phyloP scores from a whole-genome alignment of 768 basidiomycete species.

The Rhizopogon vinicolor region DNA sequence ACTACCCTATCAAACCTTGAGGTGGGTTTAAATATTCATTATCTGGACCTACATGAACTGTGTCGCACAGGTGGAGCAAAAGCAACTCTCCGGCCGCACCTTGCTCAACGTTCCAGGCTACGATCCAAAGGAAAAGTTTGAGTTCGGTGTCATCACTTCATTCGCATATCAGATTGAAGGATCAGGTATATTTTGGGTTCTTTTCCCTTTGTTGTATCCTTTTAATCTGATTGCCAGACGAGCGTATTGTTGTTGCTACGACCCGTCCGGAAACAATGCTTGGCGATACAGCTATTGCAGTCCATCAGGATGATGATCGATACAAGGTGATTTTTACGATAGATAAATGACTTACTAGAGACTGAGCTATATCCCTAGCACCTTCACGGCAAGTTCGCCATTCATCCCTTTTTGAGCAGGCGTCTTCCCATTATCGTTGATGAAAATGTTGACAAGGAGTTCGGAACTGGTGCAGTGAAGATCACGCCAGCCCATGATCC shows the following conservation, averaged over 20 bases:
- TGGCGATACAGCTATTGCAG: conserved; percentile 95
- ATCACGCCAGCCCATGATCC: conserved; percentile 98
- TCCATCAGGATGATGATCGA: conserved; percentile 88
- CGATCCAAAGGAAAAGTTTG: conserved; percentile 90
- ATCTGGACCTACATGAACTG: background rate
- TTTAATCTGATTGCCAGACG: conserved; percentile 44
- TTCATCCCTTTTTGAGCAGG: conserved; percentile 85
- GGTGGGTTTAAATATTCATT: conserved; percentile 37
- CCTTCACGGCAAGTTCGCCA: conserved; percentile 88
- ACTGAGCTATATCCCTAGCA: conserved; percentile 41
- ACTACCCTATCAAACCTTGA: conserved; percentile 98
- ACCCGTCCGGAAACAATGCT: conserved; percentile 99
- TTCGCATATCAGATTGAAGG: conserved; percentile 91
- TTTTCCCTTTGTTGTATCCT: background rate
- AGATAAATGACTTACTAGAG: background rate
- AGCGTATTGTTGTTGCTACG: conserved; percentile 89
- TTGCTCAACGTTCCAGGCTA: conserved; percentile 91
- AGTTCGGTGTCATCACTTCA: conserved; percentile 95
- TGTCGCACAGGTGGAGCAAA: conserved; percentile 76
- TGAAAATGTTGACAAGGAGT: conserved; percentile 81
- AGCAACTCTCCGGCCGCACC: conserved; percentile 80
- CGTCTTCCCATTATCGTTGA: conserved; percentile 87
- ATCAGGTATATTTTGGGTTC: conserved; percentile 48
- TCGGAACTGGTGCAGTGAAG: conserved; percentile 98
- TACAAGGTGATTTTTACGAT: conserved; percentile 53